Evolutionary conservation across 371 early-diverging fungal species (phyloP), one percentile per base, ranked within the genome.

Genomic region (Haplosporangium sp.): DNA sequence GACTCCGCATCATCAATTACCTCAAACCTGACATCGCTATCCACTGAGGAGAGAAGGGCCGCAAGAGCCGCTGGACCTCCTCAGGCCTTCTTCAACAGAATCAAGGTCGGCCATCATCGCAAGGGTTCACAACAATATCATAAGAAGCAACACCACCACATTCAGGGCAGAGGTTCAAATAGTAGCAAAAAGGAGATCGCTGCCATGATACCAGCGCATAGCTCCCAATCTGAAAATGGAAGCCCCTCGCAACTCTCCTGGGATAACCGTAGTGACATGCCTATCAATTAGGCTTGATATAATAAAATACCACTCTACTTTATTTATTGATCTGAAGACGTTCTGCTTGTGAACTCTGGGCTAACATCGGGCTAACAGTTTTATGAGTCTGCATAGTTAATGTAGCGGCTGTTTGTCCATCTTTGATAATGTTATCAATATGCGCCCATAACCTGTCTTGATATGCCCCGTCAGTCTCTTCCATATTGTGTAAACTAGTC

Each of bases 361-460:
- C 50, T 42, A 78, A 37, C 13, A 63, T 60, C 8, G 73, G 68
- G 15, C 85, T 87, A 55, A 90, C 77, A 4, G 91, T 82, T 53
- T 72, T 69, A 42, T 72, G 50, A 0, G 87, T 86, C 67, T 87
- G 87, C 61, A 90, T 74, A 17, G 91, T 87, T 58, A 86, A 38
- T 3, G 85, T 64, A 3, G 91, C 87, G 1, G 89, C 88, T 1
- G 71, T 59, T 60, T 90, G 91, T 8, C 87, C 91, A 19, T 84
- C 77, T 19, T 68, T 9, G 10, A 88, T 72, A 35, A 89, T 71
- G 10, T 34, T 34, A 45, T 82, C 84, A 9, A 91, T 52, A 1
- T 77, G 76, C 4, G 61, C 19, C 27, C 75, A 74, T 37, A 74
- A 57, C 20, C 19, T n/a, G n/a, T 73, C 45, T 1, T 60, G 27